phyloP scores from a whole-genome alignment of 1,284 basidiomycete species.

The Apiotrichum brassicae region DNA sequence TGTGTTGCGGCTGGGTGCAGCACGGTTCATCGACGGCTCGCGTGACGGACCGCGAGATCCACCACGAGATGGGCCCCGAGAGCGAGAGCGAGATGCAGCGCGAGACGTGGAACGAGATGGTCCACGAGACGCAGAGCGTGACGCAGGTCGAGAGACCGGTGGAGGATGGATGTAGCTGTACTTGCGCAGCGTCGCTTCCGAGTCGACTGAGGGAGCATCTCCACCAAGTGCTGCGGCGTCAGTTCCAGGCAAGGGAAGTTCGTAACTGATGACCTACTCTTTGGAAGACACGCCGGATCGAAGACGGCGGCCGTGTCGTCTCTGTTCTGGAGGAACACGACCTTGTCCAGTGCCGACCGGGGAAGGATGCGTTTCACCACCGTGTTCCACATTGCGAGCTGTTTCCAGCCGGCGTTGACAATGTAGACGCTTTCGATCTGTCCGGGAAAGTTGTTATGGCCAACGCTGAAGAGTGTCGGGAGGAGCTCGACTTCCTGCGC shows the following conservation, averaged over 20 bases:
- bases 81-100: constrained; percentile 5
- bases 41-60: constrained; percentile 1
- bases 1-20: constrained; percentile 9
- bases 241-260: background rate
- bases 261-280: constrained; percentile 16
- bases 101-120: constrained; percentile 4
- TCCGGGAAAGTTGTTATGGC: constrained; percentile 44
- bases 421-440: constrained; percentile 47
- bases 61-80: constrained; percentile 1
- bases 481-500: constrained; percentile 44
- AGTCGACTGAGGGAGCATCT: constrained; percentile 9
- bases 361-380: constrained; percentile 50
- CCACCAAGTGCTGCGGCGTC: constrained; percentile 30
- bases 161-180: constrained; percentile 20
- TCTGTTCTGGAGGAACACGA: constrained; percentile 43
- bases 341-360: constrained; percentile 47
- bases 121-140: constrained; percentile 6
- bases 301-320: constrained; percentile 29
- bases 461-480: constrained; percentile 39
- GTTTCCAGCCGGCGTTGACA: constrained; percentile 51
- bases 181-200: constrained; percentile 27
- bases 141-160: constrained; percentile 10
- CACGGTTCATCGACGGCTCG: constrained; percentile 1
- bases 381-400: constrained; percentile 49
- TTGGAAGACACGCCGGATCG: constrained; percentile 31